Base-by-base conservation (phyloP, 106 monocot species). In the Alisma plantagoaquatica region DNA sequence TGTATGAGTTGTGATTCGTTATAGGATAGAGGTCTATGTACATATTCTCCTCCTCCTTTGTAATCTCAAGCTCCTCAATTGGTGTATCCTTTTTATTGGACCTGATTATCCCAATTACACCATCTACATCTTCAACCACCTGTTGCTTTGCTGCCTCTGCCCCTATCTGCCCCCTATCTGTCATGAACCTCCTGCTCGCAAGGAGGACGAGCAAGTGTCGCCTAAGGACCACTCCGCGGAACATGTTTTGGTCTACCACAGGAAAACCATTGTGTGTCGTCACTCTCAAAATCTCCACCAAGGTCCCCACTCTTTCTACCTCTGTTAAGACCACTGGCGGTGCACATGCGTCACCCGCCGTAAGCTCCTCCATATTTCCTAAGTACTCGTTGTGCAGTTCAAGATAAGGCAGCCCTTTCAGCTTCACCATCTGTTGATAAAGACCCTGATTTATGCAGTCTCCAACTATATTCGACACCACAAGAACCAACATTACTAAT, bases 181-280 rank as follows among this genome's bases (percentile, higher is more conserved):
- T 64, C 1, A 67, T 64, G 44, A 86, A 92, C 18, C 54, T 23
- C 31, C 51, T 86, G 35, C 70, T 86, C 76, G 74, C 86, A 27
- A 92, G 46, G 16, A 86, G 46, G 33, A 82, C 79, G 20, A 92
- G 73, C 46, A 92, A 75, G 62, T 92, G 92, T 7, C 79, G 46
- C 9, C 92, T 62, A 31, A 86, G 76, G 31, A 86, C 59, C 11
- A 92, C 29, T 23, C 92, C 92, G 14, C 56, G 25, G 27, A 64
- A 52, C 8, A 41, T 47, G 51, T 71, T 58, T 44, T 76, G 70
- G 60, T 92, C 78, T 17, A 89, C 33, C 10, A 96, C 96, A 2
- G 88, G 96, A 33, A 96, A 96, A 53, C 81, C 96, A 55, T 89
- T 70, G 47, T 96, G 96, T 22, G 84, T 83, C n/a, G 88, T 96